Percentiles rank a stretch among this genome's conserved stretches.
phyloP scores from a whole-genome alignment of 371 early-diverging fungal species.

The Apophysomyces elegans region DNA sequence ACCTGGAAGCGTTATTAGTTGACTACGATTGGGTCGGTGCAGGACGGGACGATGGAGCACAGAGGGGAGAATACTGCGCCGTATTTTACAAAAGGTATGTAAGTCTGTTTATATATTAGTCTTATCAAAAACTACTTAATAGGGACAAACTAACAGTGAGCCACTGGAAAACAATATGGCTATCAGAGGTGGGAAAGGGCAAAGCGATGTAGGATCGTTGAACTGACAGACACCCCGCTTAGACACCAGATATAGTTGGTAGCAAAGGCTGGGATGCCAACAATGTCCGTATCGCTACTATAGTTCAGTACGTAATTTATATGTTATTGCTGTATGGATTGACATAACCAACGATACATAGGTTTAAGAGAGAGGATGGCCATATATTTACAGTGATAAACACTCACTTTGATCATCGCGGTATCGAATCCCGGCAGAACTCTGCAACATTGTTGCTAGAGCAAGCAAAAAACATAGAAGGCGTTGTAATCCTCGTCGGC shows the following conservation, averaged over 20 bases:
- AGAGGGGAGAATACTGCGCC: conserved; percentile 48
- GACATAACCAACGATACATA: not conserved
- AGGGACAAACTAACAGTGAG: conserved; percentile 34
- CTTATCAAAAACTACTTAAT: not conserved
- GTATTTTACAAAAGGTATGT: conserved; percentile 49
- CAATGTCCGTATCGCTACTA: conserved; percentile 43
- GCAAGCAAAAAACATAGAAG: not conserved
- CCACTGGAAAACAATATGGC: conserved; percentile 43
- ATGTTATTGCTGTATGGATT: not conserved
- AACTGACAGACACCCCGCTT: not conserved
- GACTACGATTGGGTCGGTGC: conserved; percentile 57
- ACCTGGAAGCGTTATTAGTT: conserved; percentile 48
- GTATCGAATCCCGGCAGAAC: conserved; percentile 31
- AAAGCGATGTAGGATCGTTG: not conserved
- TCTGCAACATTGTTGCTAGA: conserved; percentile 28
- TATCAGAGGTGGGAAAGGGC: conserved; percentile 39
- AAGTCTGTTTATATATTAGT: not conserved
- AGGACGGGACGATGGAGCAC: conserved; percentile 53
- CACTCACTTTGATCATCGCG: conserved; percentile 44
- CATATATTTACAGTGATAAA: conserved; percentile 37
- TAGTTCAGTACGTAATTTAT: conserved; percentile 34
- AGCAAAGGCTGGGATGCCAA: conserved; percentile 49
- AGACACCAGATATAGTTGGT: conserved; percentile 43
- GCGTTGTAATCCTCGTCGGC: conserved; percentile 35
- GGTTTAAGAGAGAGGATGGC: conserved; percentile 34